Conservation (phyloP, 202 grass and related monocot genomes). For the Panicum hallii region DNA sequence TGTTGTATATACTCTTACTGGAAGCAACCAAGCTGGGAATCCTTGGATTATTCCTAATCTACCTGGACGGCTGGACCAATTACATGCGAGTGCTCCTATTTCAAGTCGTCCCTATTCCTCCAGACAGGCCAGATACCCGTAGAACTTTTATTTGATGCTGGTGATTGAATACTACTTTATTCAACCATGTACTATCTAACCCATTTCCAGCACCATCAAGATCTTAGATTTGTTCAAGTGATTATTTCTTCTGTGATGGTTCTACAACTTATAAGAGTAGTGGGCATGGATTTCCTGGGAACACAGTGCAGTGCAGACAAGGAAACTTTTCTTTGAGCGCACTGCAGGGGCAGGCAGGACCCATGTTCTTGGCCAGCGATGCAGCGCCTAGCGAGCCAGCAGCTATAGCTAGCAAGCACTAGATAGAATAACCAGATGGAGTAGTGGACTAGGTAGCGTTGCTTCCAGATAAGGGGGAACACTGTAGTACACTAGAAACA, state of each 20-base stretch:
- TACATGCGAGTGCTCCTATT: neutral
- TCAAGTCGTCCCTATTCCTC: neutral
- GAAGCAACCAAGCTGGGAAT: too few relatives aligned
- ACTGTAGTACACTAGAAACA: slow-evolving; percentile 38
- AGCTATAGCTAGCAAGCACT: slow-evolving; percentile 33
- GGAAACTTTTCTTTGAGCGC: slow-evolving; percentile 15
- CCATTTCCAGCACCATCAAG: neutral
- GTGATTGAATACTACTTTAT: neutral
- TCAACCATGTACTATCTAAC: slow-evolving; percentile 1
- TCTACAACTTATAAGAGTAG: neutral
- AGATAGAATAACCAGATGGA: slow-evolving; percentile 27
- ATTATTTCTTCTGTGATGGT: neutral
- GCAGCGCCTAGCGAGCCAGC: slow-evolving; percentile 21
- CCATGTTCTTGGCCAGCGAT: slow-evolving; percentile 36
- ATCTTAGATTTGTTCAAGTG: neutral
- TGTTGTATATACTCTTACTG: neutral
- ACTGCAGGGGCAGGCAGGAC: slow-evolving; percentile 18
- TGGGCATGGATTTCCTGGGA: slow-evolving; percentile 3
- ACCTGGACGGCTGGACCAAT: too few relatives aligned
- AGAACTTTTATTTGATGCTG: neutral
- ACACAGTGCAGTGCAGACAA: neutral
- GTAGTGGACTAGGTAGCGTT: neutral
- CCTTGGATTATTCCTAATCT: too few relatives aligned
- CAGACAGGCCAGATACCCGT: neutral
- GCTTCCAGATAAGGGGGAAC: slow-evolving; percentile 14